phyloP scores from a whole-genome alignment of 176 grass and related monocot species.

The Musa itinerans region DNA sequence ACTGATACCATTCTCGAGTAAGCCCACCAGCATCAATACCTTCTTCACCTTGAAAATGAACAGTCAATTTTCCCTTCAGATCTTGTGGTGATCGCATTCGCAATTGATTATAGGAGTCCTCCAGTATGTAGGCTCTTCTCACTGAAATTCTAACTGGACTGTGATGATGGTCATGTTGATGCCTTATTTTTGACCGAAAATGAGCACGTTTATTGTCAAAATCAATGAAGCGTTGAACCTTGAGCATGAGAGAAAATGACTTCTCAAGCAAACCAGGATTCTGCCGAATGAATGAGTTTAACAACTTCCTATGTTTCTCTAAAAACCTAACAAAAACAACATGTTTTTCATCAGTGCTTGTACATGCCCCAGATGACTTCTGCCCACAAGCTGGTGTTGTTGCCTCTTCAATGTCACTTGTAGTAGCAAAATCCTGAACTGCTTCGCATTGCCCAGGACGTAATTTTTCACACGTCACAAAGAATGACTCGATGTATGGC shows the following conservation, averaged over 20 bases:
- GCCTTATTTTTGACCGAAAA: constrained; percentile 96
- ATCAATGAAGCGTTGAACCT: constrained; percentile 88
- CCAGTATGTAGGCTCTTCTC: constrained; percentile 88
- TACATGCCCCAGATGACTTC: constrained; percentile 38
- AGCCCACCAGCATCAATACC: constrained; percentile 99
- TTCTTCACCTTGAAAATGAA: constrained; percentile 99
- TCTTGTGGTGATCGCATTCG: constrained; percentile 92
- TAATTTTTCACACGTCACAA: constrained; percentile 91
- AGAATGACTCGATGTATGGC: constrained; percentile 96
- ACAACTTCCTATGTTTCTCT: constrained; percentile 82
- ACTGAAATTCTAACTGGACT: constrained; percentile 98
- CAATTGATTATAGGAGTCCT: constrained; percentile 98
- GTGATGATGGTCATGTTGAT: constrained; percentile 94
- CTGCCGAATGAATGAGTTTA: constrained; percentile 95
- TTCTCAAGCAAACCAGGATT: constrained; percentile 90
- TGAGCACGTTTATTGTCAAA: constrained; percentile 97
- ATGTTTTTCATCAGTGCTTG: constrained; percentile 59
- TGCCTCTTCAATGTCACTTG: constrained; percentile 78
- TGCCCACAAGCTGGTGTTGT: constrained; percentile 43
- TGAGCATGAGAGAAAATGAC: constrained; percentile 94
- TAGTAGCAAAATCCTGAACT: constrained; percentile 43
- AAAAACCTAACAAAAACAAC: constrained; percentile 90
- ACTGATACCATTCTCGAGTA: constrained; percentile 96
- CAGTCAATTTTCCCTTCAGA: constrained; percentile 85
- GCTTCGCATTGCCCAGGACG: constrained; percentile 54